Conservation (phyloP, 768 basidiomycete species). For the Tubosaeta sp. region DNA sequence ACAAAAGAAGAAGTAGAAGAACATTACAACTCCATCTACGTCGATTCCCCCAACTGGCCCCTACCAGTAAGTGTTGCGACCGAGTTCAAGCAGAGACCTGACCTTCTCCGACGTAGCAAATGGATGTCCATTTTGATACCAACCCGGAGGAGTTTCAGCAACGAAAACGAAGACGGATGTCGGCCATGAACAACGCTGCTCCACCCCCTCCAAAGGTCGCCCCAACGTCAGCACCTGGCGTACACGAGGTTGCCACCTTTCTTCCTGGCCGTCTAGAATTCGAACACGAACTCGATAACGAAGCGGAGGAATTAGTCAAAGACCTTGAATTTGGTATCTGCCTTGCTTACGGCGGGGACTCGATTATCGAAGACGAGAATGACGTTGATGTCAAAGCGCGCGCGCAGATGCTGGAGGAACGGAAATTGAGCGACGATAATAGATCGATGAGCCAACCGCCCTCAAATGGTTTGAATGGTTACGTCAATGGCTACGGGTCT, state of each 20-base stretch:
- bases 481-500: conserved; percentile 32
- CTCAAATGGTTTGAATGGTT: conserved; percentile 22
- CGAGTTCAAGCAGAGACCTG: conserved; percentile 1
- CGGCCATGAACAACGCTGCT: conserved; percentile 61
- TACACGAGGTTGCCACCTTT: conserved; percentile 89
- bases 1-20: conserved; percentile 90
- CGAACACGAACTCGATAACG: conserved; percentile 95
- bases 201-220: conserved; percentile 63
- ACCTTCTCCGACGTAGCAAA: conserved; percentile 14
- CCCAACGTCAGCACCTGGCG: conserved; percentile 84
- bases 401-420: conserved; percentile 39
- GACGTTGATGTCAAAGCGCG: conserved; percentile 66
- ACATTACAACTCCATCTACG: conserved; percentile 81
- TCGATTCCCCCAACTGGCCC: conserved; percentile 76
- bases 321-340: conserved; percentile 96
- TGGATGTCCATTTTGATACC: conserved; percentile 63
- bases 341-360: conserved; percentile 77
- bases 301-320: conserved; percentile 93
- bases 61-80: conserved; percentile 55
- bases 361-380: conserved; percentile 72
- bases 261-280: conserved; percentile 98
- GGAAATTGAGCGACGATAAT: conserved; percentile 21
- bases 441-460: conserved; percentile 23
- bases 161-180: conserved; percentile 84
- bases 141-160: conserved; percentile 83